Evolutionary conservation across 1,284 basidiomycete genomes (phyloP).

Genomic region (Trametes hirsuta): DNA sequence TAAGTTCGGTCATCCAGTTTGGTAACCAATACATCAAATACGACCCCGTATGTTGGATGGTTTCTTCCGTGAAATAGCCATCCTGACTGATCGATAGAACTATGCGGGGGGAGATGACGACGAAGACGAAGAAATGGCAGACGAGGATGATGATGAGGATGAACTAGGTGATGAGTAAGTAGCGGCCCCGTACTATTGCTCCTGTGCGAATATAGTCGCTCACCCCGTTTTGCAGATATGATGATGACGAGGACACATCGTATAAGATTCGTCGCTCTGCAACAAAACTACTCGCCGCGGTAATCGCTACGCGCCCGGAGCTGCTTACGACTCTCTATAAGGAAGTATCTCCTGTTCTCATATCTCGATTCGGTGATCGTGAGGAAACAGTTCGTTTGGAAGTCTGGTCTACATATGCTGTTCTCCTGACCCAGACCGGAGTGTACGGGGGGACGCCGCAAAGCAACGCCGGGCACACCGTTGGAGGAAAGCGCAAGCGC

Average conservation of each 20-base stretch:
- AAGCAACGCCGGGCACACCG: slow-evolving; percentile 50
- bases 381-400: slow-evolving; percentile 97
- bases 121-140: slow-evolving; percentile 85
- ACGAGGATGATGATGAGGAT: slow-evolving; percentile 79
- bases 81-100: slow-evolving; percentile 63
- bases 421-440: slow-evolving; percentile 83
- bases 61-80: too few relatives aligned
- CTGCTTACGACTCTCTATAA: slow-evolving; percentile 80
- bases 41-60: slow-evolving; percentile 79
- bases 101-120: slow-evolving; percentile 82
- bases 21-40: slow-evolving; percentile 86
- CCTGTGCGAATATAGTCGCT: background rate
- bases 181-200: background rate
- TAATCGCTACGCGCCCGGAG: slow-evolving; percentile 89
- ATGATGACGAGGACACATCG: slow-evolving; percentile 98
- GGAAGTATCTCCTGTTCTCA: slow-evolving; percentile 84
- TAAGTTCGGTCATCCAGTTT: slow-evolving; percentile 69
- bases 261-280: slow-evolving; percentile 97
- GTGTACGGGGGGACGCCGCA: slow-evolving; percentile 68
- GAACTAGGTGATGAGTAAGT: slow-evolving; percentile 77
- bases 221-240: slow-evolving; percentile 61
- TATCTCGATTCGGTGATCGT: slow-evolving; percentile 91
- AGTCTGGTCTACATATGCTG: slow-evolving; percentile 85
- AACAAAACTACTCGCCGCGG: slow-evolving; percentile 85
- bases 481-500: slow-evolving; percentile 79